phyloP scores from a whole-genome alignment of 805 yeast species.

The Cyberlindnera xylosilytica region DNA sequence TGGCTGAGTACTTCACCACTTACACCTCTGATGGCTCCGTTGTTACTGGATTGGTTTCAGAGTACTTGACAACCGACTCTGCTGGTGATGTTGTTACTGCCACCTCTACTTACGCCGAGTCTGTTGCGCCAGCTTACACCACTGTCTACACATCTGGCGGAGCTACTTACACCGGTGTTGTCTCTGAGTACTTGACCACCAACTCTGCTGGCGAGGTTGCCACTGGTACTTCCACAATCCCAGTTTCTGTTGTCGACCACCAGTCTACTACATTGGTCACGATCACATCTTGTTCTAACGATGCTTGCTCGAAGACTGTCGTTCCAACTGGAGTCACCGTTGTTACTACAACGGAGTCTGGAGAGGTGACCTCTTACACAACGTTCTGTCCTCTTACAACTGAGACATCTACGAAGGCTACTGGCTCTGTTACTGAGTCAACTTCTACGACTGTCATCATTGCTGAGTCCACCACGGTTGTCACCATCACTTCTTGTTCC shows the following conservation, averaged over 20 bases:
- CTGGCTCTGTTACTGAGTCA: background rate
- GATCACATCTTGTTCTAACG: constrained; percentile 16
- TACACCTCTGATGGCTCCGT: no score
- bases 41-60: no score
- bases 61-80: background rate
- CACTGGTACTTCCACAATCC: background rate
- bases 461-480: background rate
- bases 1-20: no score
- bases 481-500: background rate
- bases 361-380: constrained; percentile 1
- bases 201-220: background rate
- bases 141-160: no score
- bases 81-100: background rate
- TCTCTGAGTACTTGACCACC: background rate
- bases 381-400: constrained; percentile 4
- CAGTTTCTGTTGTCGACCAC: no score
- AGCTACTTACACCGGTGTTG: background rate
- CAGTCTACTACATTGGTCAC: constrained; percentile 10
- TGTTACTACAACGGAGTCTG: constrained; percentile 18
- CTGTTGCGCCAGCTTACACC: background rate
- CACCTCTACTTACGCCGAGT: background rate
- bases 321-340: constrained; percentile 7
- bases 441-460: background rate
- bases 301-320: background rate
- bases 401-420: background rate